Evolutionary conservation across 257 asterid species (phyloP).

Genomic region (Plantago major): DNA sequence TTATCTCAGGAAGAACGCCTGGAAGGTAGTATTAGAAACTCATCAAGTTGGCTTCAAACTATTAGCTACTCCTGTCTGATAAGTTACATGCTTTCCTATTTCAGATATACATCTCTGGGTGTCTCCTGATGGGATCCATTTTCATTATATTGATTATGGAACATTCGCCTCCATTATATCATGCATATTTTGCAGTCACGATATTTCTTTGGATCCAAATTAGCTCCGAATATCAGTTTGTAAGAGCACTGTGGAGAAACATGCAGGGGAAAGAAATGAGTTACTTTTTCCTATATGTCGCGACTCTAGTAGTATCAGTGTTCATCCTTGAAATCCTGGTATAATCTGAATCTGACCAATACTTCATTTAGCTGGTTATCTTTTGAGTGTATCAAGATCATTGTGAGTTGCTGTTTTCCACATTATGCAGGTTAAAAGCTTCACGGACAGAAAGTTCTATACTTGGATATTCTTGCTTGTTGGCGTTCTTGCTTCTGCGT

Average conservation of each 20-base stretch:
- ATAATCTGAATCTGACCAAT: conserved; percentile 15
- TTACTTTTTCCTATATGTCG: conserved; percentile 48
- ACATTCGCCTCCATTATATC: conserved; percentile 88
- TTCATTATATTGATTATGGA: conserved; percentile 63
- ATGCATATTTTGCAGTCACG: conserved; percentile 78
- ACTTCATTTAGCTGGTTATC: conserved; percentile 16
- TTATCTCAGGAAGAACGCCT: conserved; percentile 33
- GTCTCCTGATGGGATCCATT: conserved; percentile 50
- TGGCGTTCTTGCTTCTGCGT: conserved; percentile 64
- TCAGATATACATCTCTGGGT: conserved; percentile 69
- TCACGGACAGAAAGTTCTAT: conserved; percentile 74
- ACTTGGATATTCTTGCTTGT: conserved; percentile 78
- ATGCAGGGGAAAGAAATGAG: conserved; percentile 36
- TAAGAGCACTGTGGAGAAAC: conserved; percentile 59
- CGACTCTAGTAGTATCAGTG: conserved; percentile 43
- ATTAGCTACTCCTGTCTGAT: conserved; percentile 20
- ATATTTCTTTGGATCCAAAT: conserved; percentile 89
- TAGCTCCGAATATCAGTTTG: conserved; percentile 64
- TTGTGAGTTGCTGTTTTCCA: conserved; percentile 15
- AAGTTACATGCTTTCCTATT: conserved; percentile 15
- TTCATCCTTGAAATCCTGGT: conserved; percentile 93
- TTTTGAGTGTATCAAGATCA: conserved; percentile 15
- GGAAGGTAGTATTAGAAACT: conserved; percentile 46
- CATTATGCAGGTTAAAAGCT: conserved; percentile 75
- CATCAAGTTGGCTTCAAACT: neutral